phyloP scores from a whole-genome alignment of 345 rosid species.

The Pseudoturritis turrita region DNA sequence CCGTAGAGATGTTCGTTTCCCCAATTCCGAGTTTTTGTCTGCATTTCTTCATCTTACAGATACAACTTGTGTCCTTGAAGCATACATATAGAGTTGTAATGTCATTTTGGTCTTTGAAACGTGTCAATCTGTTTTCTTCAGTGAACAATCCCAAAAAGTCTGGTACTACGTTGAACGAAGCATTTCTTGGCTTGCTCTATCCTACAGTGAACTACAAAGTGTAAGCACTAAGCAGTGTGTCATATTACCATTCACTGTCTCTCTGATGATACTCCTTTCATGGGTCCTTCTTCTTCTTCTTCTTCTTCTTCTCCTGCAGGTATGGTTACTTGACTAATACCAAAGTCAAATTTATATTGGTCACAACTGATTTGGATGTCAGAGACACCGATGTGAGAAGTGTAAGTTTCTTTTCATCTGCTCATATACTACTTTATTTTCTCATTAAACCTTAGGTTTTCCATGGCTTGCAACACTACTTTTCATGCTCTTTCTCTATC shows the following conservation, averaged over 20 bases:
- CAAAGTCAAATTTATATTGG: conserved; percentile 87
- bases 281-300: background rate
- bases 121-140: conserved; percentile 20
- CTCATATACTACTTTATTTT: background rate
- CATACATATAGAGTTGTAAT: background rate
- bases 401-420: conserved; percentile 43
- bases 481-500: background rate
- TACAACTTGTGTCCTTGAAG: background rate
- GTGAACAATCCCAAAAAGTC: conserved; percentile 94
- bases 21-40: background rate
- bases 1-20: background rate
- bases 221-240: conserved; percentile 50
- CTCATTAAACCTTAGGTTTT: background rate
- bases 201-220: conserved; percentile 93
- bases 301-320: conserved; percentile 29
- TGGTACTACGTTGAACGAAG: conserved; percentile 74
- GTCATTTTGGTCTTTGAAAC: background rate
- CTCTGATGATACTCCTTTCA: background rate
- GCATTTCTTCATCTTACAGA: background rate
- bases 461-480: background rate
- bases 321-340: conserved; percentile 96
- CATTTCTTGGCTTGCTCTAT: conserved; percentile 88
- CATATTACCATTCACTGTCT: background rate
- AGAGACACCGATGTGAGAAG: conserved; percentile 86
- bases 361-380: conserved; percentile 85